Evolutionary conservation across 495 filamentous ascomycete genomes (phyloP).

Genomic region (Hypoxylon trugodes): DNA sequence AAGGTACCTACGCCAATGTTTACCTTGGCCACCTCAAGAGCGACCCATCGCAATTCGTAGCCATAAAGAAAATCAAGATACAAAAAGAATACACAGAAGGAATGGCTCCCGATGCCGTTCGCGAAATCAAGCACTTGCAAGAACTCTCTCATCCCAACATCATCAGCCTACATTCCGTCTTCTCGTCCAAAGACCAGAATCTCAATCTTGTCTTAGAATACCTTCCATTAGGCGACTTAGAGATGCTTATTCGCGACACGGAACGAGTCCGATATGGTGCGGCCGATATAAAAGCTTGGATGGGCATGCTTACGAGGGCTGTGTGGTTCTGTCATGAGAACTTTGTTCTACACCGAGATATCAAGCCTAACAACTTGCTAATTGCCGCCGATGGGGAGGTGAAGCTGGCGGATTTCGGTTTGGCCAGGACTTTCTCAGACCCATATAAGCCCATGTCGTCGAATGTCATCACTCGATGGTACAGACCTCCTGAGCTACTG

Average conservation of each 20-base stretch:
- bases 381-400: constrained; percentile 92
- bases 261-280: constrained; percentile 69
- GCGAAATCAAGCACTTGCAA: constrained; percentile 93
- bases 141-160: constrained; percentile 97
- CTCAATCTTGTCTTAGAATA: constrained; percentile 95
- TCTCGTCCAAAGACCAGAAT: constrained; percentile 89
- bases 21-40: constrained; percentile 80
- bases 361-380: constrained; percentile 98
- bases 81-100: constrained; percentile 84
- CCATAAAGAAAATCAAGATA: constrained; percentile 99
- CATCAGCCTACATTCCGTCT: constrained; percentile 88
- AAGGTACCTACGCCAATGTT: constrained; percentile 97
- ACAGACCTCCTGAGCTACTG: constrained; percentile 91
- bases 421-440: constrained; percentile 88
- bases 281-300: constrained; percentile 97
- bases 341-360: constrained; percentile 93
- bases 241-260: constrained; percentile 88
- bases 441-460: constrained; percentile 89
- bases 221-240: constrained; percentile 88
- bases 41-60: constrained; percentile 75
- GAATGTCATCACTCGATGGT: constrained; percentile 97
- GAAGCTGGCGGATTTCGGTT: constrained; percentile 97
- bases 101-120: constrained; percentile 90
- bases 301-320: constrained; percentile 92
- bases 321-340: constrained; percentile 98